Evolutionary conservation across 345 rosid genomes (phyloP), one percentile per base, ranked within the genome.

Genomic region (Populus alba): DNA sequence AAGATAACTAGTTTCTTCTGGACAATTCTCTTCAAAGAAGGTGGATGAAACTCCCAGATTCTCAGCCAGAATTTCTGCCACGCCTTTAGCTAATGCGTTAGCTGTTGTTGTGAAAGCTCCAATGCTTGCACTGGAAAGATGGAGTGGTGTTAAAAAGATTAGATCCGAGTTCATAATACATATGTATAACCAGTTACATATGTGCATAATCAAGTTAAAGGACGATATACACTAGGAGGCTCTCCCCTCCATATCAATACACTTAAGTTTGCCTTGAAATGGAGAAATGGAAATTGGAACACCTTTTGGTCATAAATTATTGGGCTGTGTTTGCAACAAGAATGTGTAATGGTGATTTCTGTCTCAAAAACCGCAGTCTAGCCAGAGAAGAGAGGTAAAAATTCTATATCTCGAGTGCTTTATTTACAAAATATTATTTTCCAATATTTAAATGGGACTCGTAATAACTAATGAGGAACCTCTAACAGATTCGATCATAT

Each of bases 21-120:
- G 71, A 57, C 83, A 89, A 27, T 86, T 87, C 35, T 90, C 87
- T 80, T 55, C 57, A 53, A 92, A 94, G 74, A 84, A 89, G 39
- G 59, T 80, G 2, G 87, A 55, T 47, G 74, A 81, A 35, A 85
- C 73, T 1, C 87, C 89, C 86, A 89, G 31, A 57, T 81, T 78
- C 22, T 86, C 81, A 8, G 82, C 93, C 49, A 93, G 74, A 72
- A 77, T 31, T 51, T 86, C 85, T 1, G 91, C 89, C 71, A 93
- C 25, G 39, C 13, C 82, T 81, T 88, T 82, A 29, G 93, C 88
- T 70, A 90, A 70, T 77, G 63, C 53, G 6, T 78, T 80, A 23
- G 86, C 83, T 71, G 75, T 83, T 71, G 38, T 74, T 53, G 81
- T 83, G 62, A 82, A 93, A 39, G 55, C 74, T 76, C 80, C 85